phyloP scores from a whole-genome alignment of 495 filamentous ascomycete genomes.

The Aspergillus conjunctus region DNA sequence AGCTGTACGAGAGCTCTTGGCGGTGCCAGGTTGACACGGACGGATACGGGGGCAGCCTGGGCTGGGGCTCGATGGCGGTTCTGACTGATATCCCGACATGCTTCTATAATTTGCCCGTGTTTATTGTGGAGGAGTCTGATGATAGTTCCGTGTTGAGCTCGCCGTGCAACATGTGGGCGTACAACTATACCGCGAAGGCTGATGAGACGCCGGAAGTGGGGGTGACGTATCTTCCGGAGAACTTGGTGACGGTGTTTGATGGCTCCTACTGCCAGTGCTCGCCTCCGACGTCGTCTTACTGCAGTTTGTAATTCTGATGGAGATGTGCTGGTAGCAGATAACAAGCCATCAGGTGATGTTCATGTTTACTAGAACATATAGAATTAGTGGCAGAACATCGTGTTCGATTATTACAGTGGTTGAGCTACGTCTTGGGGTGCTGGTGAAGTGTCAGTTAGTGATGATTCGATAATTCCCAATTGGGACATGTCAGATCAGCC shows the following conservation, averaged over 20 bases:
- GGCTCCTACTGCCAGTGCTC: constrained; percentile 2
- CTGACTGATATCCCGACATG: background rate
- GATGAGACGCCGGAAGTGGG: constrained; percentile 3
- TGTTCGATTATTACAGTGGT: too few species aligned
- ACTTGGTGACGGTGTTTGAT: background rate
- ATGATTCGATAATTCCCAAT: too few species aligned
- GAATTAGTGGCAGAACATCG: too few species aligned
- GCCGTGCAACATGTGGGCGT: background rate
- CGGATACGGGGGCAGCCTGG: background rate
- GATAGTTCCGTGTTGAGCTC: background rate
- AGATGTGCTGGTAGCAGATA: too few species aligned
- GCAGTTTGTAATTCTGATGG: constrained; percentile 1
- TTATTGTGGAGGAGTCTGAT: background rate
- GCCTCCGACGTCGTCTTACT: background rate
- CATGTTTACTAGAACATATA: too few species aligned
- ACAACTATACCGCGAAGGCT: background rate
- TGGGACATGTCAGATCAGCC: too few species aligned
- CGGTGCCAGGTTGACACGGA: background rate
- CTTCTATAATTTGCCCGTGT: background rate
- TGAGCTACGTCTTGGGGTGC: too few species aligned
- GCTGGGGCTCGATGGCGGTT: background rate
- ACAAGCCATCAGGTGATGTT: too few species aligned
- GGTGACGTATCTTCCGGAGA: background rate
- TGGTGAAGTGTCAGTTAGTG: too few species aligned
- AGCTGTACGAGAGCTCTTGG: background rate